Evolutionary conservation across 192 early-diverging fungal genomes (phyloP), one percentile per base, ranked within the genome.

Genomic region (Paraglomus brasilianum): DNA sequence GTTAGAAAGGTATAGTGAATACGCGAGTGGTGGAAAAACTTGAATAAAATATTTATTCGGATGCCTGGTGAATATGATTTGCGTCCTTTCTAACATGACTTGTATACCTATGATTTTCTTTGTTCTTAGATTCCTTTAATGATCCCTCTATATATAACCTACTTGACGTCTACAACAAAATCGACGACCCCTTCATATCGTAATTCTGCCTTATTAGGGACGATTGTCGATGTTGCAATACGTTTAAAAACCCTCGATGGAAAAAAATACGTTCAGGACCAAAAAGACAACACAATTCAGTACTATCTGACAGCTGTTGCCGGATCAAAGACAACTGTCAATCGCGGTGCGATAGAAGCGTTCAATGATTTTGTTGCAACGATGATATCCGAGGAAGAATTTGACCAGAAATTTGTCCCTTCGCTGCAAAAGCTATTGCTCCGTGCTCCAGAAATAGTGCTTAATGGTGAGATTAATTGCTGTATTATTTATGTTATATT

Each of bases 361-460:
- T 81, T 92, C 42, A 72, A 83, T 24, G 81, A 83, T 43, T 92
- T 91, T 69, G 74, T 93, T 46, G 77, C 80, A 14, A 48, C 47
- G 13, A 83, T 74, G 47, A 76, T 93, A 10, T 78, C 81, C 4
- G 75, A 81, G 30, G 76, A 72, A 5, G 71, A 79, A 43, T 89
- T 92, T 49, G 78, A 81, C 22, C 43, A 53, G 5, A 80, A 87
- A 53, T 84, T 93, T 55, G 64, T 84, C 14, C 78, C 88, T 21
- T 78, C 83, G 43, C 79, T 91, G n/a, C 85, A 91, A 45, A 86
- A 88, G 48, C 83, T 93, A 75, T 81, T 93, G 62, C 77, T 96
- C 52, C 86, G 95, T 48, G 91, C 95, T 10, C 95, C 95, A 14
- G 95, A 95, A 66, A 82, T 88, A 53, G 86, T 89, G 40, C 80